A percentile compares a stretch with the other conserved stretches of the same genome.
phyloP scores from a whole-genome alignment of 306 rosid genomes.

The Carpinus fangiana region DNA sequence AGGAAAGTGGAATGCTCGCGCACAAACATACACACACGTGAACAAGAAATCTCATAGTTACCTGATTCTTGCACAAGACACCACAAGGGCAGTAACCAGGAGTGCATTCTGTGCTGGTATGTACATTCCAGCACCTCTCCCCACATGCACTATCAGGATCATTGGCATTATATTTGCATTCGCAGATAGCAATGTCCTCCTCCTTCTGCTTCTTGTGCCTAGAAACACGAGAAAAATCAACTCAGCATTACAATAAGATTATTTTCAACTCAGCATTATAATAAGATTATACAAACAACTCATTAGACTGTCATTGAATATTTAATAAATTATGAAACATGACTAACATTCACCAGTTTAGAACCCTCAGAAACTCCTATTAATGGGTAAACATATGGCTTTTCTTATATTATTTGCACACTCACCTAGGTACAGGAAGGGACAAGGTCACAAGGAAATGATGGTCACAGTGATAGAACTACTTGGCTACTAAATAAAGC shows the following conservation, averaged over 20 bases:
- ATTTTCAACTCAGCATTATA: background rate
- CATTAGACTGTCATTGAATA: background rate
- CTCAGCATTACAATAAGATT: background rate
- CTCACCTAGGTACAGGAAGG: too few species aligned
- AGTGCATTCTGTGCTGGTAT: slow-evolving; percentile 92
- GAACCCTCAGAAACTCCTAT: background rate
- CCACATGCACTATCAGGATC: slow-evolving; percentile 79
- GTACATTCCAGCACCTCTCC: slow-evolving; percentile 82
- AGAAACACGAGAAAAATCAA: slow-evolving; percentile 16
- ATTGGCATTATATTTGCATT: slow-evolving; percentile 52
- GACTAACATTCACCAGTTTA: background rate
- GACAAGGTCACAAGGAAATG: too few species aligned
- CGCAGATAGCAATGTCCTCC: slow-evolving; percentile 85
- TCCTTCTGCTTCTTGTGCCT: slow-evolving; percentile 87
- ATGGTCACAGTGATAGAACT: background rate
- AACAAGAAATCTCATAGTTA: slow-evolving; percentile 11
- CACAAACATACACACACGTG: background rate
- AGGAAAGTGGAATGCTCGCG: too few species aligned
- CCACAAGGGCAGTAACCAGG: slow-evolving; percentile 79
- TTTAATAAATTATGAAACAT: background rate
- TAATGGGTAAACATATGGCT: background rate
- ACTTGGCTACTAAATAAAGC: background rate
- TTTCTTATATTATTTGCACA: background rate
- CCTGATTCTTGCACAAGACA: slow-evolving; percentile 81
- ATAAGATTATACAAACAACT: background rate